Conservation (phyloP, 371 early-diverging fungal genomes). For the Circinella umbellata region DNA sequence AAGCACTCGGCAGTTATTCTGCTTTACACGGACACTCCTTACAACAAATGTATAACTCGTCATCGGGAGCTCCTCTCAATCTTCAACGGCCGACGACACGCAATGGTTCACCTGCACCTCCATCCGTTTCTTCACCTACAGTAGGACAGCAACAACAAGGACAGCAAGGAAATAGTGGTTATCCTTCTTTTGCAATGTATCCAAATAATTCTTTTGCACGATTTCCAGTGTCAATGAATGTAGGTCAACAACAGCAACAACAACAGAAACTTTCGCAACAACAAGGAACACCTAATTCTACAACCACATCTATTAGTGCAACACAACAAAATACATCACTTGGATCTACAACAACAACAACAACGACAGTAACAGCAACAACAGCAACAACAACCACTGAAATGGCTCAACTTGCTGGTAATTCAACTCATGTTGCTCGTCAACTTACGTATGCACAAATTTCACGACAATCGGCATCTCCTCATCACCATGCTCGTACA, state of each 20-base stretch:
- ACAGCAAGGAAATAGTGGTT: not conserved
- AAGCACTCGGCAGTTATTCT: conserved; percentile 8
- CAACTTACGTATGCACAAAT: conserved; percentile 74
- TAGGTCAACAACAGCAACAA: not conserved
- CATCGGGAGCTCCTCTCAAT: conserved; percentile 6
- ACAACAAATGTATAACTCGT: conserved; percentile 5
- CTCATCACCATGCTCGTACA: conserved; percentile 89
- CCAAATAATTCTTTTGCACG: conserved; percentile 40
- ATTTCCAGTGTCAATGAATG: conserved; percentile 52
- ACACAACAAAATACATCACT: not conserved
- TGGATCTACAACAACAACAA: not conserved
- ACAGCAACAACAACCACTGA: conserved; percentile 9
- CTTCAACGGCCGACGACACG: conserved; percentile 11
- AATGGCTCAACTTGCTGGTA: conserved; percentile 19
- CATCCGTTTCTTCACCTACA: conserved; percentile 49
- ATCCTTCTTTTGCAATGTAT: conserved; percentile 35
- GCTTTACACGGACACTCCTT: conserved; percentile 5
- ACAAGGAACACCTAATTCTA: conserved; percentile 13
- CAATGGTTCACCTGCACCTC: conserved; percentile 15
- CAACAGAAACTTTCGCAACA: conserved; percentile 26
- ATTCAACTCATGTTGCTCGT: conserved; percentile 68
- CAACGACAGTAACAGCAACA: conserved; percentile 5
- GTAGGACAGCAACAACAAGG: not conserved
- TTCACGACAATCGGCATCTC: conserved; percentile 81
- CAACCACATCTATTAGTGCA: not conserved